Evolutionary conservation across 1,139 yeast species (phyloP).

Genomic region (Taphrina wiesneri): DNA sequence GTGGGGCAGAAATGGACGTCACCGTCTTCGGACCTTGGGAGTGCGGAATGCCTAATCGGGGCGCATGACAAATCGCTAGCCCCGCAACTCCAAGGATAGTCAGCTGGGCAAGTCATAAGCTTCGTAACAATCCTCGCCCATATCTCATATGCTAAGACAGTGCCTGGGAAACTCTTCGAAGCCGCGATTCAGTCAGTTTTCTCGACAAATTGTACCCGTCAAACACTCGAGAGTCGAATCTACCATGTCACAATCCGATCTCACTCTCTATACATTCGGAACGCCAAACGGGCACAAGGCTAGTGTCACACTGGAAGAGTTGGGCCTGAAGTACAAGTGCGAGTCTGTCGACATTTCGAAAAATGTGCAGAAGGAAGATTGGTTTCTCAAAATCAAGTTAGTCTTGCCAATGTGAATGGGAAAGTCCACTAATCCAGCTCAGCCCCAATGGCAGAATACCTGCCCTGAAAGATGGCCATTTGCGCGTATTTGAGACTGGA

Average conservation of each 20-base stretch:
- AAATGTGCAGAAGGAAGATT: constrained; percentile 51
- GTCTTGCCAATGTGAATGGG: background rate
- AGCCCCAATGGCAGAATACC: constrained; percentile 60
- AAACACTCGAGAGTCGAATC: background rate
- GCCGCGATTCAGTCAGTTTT: background rate
- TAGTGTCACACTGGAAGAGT: constrained; percentile 53
- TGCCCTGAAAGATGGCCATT: constrained; percentile 52
- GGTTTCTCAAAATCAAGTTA: constrained; percentile 53
- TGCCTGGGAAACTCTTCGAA: background rate
- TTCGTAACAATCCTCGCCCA: background rate
- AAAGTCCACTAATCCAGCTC: background rate
- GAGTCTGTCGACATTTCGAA: constrained; percentile 49
- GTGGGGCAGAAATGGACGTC: too few species aligned
- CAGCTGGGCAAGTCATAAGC: background rate
- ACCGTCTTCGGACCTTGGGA: too few species aligned
- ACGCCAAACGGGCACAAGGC: constrained; percentile 63
- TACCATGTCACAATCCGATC: constrained; percentile 1
- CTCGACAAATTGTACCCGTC: background rate
- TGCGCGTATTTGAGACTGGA: constrained; percentile 56
- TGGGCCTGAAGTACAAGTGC: constrained; percentile 53
- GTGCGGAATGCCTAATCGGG: background rate
- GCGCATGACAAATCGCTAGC: background rate
- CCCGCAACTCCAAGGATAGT: background rate
- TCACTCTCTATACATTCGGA: constrained; percentile 28
- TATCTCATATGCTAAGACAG: background rate